These are phyloP conservation scores for Fusarium anthophilum DNA, from an alignment of 2,329 filamentous ascomycete species.

Conservation along the genomic window DNA sequence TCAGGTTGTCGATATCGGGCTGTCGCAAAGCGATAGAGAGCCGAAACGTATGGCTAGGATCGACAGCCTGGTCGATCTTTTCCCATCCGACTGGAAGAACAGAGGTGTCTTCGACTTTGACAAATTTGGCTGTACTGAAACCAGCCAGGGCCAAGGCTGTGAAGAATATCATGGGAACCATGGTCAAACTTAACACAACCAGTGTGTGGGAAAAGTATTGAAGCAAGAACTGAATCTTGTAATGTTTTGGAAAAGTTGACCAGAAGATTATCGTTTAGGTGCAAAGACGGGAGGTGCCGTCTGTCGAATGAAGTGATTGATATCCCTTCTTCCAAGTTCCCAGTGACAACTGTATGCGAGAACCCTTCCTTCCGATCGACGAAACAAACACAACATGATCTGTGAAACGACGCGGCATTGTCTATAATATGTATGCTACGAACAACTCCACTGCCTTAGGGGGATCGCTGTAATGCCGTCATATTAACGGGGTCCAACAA, in stretches of 20 bases:
- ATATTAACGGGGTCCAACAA: conserved; percentile 19
- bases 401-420: background rate
- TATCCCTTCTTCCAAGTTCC: background rate
- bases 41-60: conserved; percentile 39
- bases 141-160: conserved; percentile 37
- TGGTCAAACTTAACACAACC: conserved; percentile 1
- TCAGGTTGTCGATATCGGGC: conserved; percentile 42
- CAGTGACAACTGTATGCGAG: background rate
- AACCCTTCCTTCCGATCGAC: background rate
- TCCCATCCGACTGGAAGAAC: conserved; percentile 47
- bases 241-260: background rate
- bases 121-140: conserved; percentile 32
- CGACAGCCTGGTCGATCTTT: conserved; percentile 31
- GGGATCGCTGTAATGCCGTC: conserved; percentile 36
- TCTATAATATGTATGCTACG: conserved; percentile 8
- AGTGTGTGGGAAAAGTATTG: background rate
- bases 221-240: background rate
- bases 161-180: conserved; percentile 24
- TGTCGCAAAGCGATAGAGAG: conserved; percentile 48
- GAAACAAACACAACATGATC: background rate
- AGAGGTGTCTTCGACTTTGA: conserved; percentile 42
- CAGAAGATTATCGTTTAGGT: background rate
- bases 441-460: conserved; percentile 28
- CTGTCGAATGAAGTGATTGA: background rate
- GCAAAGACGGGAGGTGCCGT: background rate